phyloP scores from a whole-genome alignment of 257 asterid species.

The Solanum rostratum region DNA sequence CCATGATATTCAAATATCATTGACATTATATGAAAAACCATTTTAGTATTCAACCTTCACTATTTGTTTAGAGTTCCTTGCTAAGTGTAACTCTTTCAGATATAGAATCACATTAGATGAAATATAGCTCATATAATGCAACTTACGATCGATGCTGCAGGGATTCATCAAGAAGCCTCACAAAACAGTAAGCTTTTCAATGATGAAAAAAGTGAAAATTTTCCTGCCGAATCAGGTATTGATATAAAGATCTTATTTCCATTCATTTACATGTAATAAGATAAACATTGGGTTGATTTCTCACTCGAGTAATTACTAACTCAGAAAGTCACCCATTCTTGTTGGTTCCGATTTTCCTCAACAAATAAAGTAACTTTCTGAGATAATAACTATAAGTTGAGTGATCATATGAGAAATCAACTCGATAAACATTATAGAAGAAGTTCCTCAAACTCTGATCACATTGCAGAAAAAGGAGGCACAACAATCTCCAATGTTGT shows the following conservation, averaged over 20 bases:
- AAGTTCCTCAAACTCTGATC: neutral
- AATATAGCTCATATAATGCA: neutral
- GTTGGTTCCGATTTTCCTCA: too few species aligned
- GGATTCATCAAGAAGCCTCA: neutral
- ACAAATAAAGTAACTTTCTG: too few species aligned
- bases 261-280: neutral
- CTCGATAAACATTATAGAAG: neutral
- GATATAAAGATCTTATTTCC: neutral
- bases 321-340: too few species aligned
- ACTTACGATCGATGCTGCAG: neutral
- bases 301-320: too few species aligned
- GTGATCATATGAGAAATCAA: too few species aligned
- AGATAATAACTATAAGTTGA: too few species aligned
- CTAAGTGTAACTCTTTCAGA: neutral
- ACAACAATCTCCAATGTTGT: neutral
- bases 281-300: too few species aligned
- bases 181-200: neutral
- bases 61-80: neutral
- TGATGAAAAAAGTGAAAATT: neutral
- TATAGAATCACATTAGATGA: neutral
- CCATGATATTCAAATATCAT: neutral
- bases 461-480: slow-evolving; percentile 19
- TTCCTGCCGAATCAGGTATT: neutral
- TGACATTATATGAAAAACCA: neutral
- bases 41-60: neutral